Percentiles rank a stretch among this genome's conserved stretches.
phyloP scores from a whole-genome alignment of 1,284 basidiomycete genomes.

The Taiwanofungus camphoratus region DNA sequence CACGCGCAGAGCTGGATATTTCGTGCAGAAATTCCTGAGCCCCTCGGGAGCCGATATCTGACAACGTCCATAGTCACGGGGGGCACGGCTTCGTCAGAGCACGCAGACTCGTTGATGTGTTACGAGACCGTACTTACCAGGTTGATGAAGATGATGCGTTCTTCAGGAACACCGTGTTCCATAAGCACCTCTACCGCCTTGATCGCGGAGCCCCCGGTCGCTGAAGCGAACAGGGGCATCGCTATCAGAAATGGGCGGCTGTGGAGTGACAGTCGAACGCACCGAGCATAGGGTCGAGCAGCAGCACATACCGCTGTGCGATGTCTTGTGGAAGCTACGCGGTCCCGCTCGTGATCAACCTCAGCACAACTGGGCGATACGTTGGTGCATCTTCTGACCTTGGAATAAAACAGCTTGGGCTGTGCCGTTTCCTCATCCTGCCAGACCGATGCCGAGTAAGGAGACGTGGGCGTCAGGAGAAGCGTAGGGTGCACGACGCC shows the following conservation, averaged over 20 bases:
- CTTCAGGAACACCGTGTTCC: constrained; percentile 83
- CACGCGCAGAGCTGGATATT: constrained; percentile 79
- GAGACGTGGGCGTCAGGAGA: too few species aligned
- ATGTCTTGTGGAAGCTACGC: constrained; percentile 89
- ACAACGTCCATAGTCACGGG: background rate
- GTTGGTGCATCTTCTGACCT: constrained; percentile 39
- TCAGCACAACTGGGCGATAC: background rate
- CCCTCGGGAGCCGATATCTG: constrained; percentile 93
- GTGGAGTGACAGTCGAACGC: constrained; percentile 19
- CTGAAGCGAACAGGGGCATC: constrained; percentile 33
- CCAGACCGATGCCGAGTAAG: background rate
- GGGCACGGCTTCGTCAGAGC: background rate
- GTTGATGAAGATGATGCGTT: constrained; percentile 96
- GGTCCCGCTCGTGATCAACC: background rate
- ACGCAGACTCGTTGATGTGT: background rate
- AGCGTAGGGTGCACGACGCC: background rate
- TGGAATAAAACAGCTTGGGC: constrained; percentile 88
- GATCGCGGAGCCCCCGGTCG: constrained; percentile 96
- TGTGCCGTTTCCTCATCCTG: constrained; percentile 90
- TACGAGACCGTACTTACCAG: constrained; percentile 55
- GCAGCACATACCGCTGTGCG: constrained; percentile 83
- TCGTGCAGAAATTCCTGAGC: constrained; percentile 73
- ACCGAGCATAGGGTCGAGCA: constrained; percentile 98
- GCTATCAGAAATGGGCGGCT: background rate
- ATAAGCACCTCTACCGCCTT: constrained; percentile 95